Evolutionary conservation across 148 eudicot species (phyloP).

Genomic region (Rhododendron griersonianum): DNA sequence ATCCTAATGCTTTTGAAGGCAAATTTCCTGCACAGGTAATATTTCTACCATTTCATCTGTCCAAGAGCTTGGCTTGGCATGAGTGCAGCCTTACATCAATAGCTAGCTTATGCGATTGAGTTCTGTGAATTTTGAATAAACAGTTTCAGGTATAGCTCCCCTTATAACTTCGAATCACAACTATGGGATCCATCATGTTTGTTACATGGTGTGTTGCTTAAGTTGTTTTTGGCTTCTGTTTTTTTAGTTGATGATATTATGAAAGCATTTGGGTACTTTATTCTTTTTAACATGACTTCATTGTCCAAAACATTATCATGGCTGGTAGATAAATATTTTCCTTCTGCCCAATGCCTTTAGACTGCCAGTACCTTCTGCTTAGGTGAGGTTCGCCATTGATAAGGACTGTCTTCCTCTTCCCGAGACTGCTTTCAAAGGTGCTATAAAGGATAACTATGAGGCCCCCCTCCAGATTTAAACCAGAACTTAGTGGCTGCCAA

Average conservation of each 20-base stretch:
- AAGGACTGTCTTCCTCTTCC: constrained; percentile 68
- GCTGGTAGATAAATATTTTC: too few species aligned
- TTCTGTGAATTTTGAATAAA: neutral
- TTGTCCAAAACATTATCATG: too few species aligned
- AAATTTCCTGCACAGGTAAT: constrained; percentile 58
- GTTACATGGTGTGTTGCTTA: neutral
- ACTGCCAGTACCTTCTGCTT: constrained; percentile 4
- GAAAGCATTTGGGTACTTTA: neutral
- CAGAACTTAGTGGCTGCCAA: constrained; percentile 48
- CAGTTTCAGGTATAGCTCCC: neutral
- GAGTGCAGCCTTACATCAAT: neutral
- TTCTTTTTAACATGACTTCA: neutral
- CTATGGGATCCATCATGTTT: too few species aligned
- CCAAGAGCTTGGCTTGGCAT: neutral
- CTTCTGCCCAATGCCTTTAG: too few species aligned
- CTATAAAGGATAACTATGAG: constrained; percentile 47
- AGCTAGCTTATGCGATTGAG: neutral
- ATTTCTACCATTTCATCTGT: neutral
- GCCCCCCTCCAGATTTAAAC: constrained; percentile 43
- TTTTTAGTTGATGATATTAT: neutral
- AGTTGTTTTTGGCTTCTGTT: neutral
- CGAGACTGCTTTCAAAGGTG: constrained; percentile 46
- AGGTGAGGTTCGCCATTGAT: constrained; percentile 61
- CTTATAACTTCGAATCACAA: too few species aligned
- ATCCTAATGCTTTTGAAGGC: constrained; percentile 60